Conservation (phyloP, 139 green algal species). For the Ettlia oleoabundans region DNA sequence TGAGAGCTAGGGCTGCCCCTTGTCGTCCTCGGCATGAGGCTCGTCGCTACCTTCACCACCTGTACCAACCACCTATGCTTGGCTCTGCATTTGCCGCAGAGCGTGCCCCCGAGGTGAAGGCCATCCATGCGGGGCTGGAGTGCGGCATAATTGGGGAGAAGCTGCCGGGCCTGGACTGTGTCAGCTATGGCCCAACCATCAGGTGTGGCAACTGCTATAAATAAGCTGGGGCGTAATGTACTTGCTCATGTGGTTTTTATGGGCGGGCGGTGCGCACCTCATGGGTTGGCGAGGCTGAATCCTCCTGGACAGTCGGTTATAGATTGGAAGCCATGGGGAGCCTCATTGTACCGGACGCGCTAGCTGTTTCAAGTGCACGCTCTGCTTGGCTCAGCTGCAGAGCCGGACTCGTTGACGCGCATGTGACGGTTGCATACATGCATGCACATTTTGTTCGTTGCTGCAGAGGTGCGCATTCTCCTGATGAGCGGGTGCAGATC, state of each 20-base stretch:
- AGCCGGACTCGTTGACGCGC: neutral
- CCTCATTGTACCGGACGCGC: neutral
- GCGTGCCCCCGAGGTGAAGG: conserved; percentile 49
- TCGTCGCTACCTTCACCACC: no score
- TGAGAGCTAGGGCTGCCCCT: no score
- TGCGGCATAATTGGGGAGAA: conserved; percentile 83
- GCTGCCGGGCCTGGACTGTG: conserved; percentile 65
- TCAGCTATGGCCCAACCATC: conserved; percentile 82
- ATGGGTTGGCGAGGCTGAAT: no score
- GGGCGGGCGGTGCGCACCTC: neutral
- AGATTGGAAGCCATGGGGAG: neutral
- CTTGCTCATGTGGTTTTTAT: neutral
- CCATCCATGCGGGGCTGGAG: conserved; percentile 84
- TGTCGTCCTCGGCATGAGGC: no score
- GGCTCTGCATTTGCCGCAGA: neutral
- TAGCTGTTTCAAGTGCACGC: no score
- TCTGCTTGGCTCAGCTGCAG: neutral
- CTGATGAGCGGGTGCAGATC: conserved; percentile 72
- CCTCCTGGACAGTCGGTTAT: no score
- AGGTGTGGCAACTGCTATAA: neutral
- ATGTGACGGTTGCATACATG: neutral
- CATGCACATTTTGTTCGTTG: no score
- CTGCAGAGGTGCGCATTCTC: conserved; percentile 65
- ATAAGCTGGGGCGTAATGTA: neutral
- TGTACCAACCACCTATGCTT: no score